Conservation (phyloP, 2,329 filamentous ascomycete species). For the Trichoderma arundinaceum region DNA sequence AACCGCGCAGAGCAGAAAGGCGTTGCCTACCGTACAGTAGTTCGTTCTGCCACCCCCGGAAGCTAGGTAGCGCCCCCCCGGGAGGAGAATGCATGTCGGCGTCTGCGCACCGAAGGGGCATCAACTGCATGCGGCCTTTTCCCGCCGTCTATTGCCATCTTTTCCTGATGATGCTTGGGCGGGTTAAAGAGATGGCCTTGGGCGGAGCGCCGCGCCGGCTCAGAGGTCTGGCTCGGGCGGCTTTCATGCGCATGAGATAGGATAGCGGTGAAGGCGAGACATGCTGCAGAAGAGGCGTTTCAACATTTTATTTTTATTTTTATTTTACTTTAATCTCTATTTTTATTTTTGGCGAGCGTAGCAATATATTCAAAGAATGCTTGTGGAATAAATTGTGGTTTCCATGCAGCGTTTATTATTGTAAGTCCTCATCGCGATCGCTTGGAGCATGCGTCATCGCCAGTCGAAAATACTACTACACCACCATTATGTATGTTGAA, state of each 20-base stretch:
- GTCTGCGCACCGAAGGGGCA: neutral
- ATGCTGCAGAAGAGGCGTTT: conserved; percentile 16
- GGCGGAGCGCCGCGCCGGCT: neutral
- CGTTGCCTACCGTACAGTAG: conserved; percentile 4
- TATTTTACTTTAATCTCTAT: neutral
- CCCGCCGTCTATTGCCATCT: neutral
- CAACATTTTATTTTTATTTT: neutral
- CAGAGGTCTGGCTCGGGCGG: neutral
- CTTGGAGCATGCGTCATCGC: no score
- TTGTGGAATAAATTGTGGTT: neutral
- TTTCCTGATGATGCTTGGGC: neutral
- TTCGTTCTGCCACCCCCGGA: no score
- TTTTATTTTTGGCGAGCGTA: neutral
- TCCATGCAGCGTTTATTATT: neutral
- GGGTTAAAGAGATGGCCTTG: conserved; percentile 7
- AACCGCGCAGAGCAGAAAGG: no score
- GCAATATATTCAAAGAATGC: no score
- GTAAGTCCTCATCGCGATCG: neutral
- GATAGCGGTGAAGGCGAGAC: conserved; percentile 22
- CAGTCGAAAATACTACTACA: no score
- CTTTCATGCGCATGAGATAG: conserved; percentile 18
- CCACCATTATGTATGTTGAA: no score
- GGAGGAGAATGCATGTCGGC: conserved; percentile 19
- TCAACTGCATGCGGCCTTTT: neutral
- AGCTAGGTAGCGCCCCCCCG: conserved; percentile 19